phyloP scores from a whole-genome alignment of 1,284 basidiomycete species.

The Xanthoconium separans region DNA sequence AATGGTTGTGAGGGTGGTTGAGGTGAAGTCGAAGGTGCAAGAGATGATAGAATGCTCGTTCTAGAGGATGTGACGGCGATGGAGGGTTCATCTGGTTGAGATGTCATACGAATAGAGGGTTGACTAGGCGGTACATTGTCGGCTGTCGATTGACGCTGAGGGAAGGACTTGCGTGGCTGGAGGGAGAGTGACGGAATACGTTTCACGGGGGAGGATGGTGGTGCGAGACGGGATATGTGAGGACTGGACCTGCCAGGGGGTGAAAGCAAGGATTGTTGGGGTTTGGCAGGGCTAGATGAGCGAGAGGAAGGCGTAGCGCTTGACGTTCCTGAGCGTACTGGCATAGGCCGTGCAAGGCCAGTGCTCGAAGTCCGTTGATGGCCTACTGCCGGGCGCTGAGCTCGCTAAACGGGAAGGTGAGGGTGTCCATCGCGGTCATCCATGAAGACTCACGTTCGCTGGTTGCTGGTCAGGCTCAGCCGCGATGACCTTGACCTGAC shows the following conservation, averaged over 20 bases:
- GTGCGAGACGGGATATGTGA: slow-evolving; percentile 28
- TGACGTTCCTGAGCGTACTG: slow-evolving; percentile 32
- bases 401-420: slow-evolving; percentile 16
- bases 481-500: slow-evolving; percentile 73
- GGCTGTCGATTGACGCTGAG: slow-evolving; percentile 31
- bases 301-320: slow-evolving; percentile 39
- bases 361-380: slow-evolving; percentile 43
- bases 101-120: slow-evolving; percentile 17
- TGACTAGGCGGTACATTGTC: slow-evolving; percentile 25
- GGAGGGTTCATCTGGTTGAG: slow-evolving; percentile 14
- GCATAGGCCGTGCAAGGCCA: slow-evolving; percentile 35
- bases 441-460: slow-evolving; percentile 23
- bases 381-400: slow-evolving; percentile 29
- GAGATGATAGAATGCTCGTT: slow-evolving; percentile 7
- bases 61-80: slow-evolving; percentile 8
- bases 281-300: slow-evolving; percentile 42
- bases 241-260: slow-evolving; percentile 24
- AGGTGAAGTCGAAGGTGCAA: slow-evolving; percentile 21
- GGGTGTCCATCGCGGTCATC: neutral
- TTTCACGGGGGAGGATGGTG: slow-evolving; percentile 41
- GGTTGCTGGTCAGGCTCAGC: slow-evolving; percentile 42
- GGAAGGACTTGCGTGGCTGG: slow-evolving; percentile 32
- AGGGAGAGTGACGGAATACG: slow-evolving; percentile 39
- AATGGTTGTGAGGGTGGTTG: slow-evolving; percentile 16
- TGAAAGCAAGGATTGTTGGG: slow-evolving; percentile 22